Conservation (phyloP, 352 stramenopile species). For the Phytopythium kandeliae region DNA sequence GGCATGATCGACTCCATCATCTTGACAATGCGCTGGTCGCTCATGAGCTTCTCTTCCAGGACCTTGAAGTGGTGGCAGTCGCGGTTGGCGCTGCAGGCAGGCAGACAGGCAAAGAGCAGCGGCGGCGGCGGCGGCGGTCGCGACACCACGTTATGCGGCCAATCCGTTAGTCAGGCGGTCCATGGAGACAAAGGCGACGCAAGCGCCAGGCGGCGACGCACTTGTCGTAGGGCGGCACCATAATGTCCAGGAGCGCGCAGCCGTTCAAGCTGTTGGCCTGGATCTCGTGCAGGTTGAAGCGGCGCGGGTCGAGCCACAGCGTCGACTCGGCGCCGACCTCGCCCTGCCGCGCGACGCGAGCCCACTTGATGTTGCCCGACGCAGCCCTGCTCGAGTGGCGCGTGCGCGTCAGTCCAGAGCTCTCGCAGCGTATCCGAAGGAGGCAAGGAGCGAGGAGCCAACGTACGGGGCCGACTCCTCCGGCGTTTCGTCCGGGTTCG, state of each 20-base stretch:
- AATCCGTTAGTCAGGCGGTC: not conserved
- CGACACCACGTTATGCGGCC: too few relatives aligned
- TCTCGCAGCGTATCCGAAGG: too few relatives aligned
- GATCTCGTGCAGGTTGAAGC: constrained; percentile 81
- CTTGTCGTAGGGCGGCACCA: constrained; percentile 86
- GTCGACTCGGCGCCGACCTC: constrained; percentile 53
- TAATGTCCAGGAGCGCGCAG: constrained; percentile 77
- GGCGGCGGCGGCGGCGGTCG: too few relatives aligned
- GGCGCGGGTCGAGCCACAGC: constrained; percentile 76
- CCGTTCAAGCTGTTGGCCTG: constrained; percentile 63
- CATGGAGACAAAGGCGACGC: not conserved
- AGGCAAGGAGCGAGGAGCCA: too few relatives aligned
- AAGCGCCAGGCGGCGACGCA: constrained; percentile 14
- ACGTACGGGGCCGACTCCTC: constrained; percentile 8
- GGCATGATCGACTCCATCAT: constrained; percentile 64
- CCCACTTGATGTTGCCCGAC: constrained; percentile 47
- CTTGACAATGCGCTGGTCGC: constrained; percentile 56
- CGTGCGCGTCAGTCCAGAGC: not conserved
- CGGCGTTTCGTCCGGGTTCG: constrained; percentile 14
- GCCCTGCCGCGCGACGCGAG: constrained; percentile 51
- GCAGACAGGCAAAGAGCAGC: too few relatives aligned
- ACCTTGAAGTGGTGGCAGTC: constrained; percentile 79
- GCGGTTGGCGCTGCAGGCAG: constrained; percentile 64
- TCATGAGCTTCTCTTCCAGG: constrained; percentile 46
- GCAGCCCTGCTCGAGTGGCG: not conserved